phyloP scores from a whole-genome alignment of 352 stramenopile genomes.

The Phytophthora brassicae region DNA sequence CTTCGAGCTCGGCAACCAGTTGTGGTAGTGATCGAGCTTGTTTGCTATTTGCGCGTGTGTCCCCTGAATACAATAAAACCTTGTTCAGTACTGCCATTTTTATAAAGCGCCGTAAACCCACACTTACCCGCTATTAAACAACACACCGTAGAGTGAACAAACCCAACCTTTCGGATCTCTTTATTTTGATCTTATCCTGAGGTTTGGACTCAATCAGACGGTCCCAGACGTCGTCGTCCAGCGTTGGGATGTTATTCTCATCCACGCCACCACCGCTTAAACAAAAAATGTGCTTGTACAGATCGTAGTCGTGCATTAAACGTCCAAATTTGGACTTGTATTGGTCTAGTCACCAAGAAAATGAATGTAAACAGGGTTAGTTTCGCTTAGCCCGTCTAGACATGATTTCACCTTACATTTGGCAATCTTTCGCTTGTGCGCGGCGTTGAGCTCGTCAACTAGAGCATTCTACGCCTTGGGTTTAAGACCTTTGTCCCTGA shows the following conservation, averaged over 20 bases:
- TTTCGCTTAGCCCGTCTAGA: too few species aligned
- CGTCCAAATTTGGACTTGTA: background rate
- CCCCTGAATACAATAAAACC: too few species aligned
- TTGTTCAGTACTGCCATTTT: too few species aligned
- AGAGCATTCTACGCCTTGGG: background rate
- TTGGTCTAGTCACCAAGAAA: background rate
- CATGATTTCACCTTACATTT: background rate
- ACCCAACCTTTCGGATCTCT: background rate
- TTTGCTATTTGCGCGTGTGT: background rate
- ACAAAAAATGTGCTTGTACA: background rate
- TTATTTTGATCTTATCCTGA: too few species aligned
- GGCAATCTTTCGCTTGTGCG: background rate
- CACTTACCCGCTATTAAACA: background rate
- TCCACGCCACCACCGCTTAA: background rate
- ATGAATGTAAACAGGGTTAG: too few species aligned
- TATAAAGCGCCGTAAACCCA: background rate
- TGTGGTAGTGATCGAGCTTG: background rate
- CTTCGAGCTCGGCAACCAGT: too few species aligned
- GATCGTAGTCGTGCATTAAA: background rate
- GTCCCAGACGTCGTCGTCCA: slow-evolving; percentile 11
- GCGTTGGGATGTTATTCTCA: background rate
- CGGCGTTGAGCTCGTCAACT: background rate
- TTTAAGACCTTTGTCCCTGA: background rate
- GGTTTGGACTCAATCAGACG: background rate
- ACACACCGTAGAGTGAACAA: background rate